phyloP scores from a whole-genome alignment of 225 moss, liverwort and hornwort species.

The Physcomitrellopsis africana region DNA sequence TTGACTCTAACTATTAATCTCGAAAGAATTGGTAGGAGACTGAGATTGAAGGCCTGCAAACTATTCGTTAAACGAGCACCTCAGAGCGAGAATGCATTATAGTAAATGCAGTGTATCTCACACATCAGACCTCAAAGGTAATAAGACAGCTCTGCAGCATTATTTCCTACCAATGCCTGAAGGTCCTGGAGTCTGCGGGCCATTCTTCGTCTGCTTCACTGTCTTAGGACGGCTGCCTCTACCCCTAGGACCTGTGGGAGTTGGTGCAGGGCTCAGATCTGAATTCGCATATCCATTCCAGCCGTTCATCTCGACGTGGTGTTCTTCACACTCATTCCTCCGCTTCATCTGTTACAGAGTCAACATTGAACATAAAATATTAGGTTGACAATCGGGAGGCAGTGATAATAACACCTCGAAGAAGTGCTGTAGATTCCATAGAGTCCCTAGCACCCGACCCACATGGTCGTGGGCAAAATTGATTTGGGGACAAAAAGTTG shows the following conservation, averaged over 20 bases:
- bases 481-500: background rate
- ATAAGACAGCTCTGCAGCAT: background rate
- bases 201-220: constrained; percentile 69
- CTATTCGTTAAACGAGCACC: too few relatives aligned
- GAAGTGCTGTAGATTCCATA: background rate
- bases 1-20: too few relatives aligned
- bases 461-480: background rate
- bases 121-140: background rate
- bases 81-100: too few relatives aligned
- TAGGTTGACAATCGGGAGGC: constrained; percentile 5
- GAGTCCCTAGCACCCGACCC: background rate
- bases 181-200: constrained; percentile 59
- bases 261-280: constrained; percentile 55
- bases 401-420: background rate
- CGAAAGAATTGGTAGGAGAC: too few relatives aligned
- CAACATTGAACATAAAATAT: background rate
- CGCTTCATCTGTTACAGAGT: constrained; percentile 51
- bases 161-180: constrained; percentile 54
- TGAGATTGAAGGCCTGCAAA: too few relatives aligned
- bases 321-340: constrained; percentile 55
- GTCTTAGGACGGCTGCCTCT: constrained; percentile 70
- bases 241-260: constrained; percentile 57
- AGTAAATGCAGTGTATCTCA: background rate
- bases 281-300: constrained; percentile 64
- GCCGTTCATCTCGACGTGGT: constrained; percentile 65